These are phyloP conservation scores for Fonsecaea multimorphosa DNA, from an alignment of 2,329 filamentous ascomycete species.

Conservation along the genomic window DNA sequence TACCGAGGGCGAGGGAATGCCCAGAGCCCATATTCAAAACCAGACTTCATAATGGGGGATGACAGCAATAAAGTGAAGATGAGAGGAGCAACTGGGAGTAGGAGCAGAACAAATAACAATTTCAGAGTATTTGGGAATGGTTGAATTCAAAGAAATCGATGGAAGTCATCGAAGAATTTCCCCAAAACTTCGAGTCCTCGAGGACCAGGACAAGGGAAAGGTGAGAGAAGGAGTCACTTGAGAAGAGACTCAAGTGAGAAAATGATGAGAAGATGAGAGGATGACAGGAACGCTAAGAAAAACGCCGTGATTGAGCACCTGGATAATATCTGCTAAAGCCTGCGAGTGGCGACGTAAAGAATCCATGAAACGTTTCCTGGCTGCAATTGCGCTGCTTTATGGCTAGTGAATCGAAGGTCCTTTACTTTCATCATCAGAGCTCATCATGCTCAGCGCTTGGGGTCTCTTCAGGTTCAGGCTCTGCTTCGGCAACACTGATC, in stretches of 20 bases:
- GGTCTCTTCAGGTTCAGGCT: slow-evolving; percentile 22
- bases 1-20: background rate
- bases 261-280: background rate
- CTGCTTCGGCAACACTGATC: slow-evolving; percentile 5
- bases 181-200: background rate
- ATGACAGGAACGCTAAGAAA: background rate
- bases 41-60: background rate
- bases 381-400: background rate
- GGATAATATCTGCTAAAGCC: background rate
- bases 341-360: background rate
- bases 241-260: slow-evolving; percentile 3
- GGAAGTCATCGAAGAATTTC: background rate
- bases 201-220: background rate
- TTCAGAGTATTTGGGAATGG: background rate
- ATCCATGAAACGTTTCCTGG: background rate
- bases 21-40: slow-evolving; percentile 2
- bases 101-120: background rate
- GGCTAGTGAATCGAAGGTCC: background rate
- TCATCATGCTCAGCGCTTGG: slow-evolving; percentile 32
- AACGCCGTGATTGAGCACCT: background rate
- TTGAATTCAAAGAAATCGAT: background rate
- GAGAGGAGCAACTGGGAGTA: background rate
- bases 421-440: slow-evolving; percentile 22
- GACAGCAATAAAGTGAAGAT: background rate
- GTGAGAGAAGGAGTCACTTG: slow-evolving; percentile 4